phyloP scores from a whole-genome alignment of 2,329 filamentous ascomycete species.

The Cryphonectria nitschkei region DNA sequence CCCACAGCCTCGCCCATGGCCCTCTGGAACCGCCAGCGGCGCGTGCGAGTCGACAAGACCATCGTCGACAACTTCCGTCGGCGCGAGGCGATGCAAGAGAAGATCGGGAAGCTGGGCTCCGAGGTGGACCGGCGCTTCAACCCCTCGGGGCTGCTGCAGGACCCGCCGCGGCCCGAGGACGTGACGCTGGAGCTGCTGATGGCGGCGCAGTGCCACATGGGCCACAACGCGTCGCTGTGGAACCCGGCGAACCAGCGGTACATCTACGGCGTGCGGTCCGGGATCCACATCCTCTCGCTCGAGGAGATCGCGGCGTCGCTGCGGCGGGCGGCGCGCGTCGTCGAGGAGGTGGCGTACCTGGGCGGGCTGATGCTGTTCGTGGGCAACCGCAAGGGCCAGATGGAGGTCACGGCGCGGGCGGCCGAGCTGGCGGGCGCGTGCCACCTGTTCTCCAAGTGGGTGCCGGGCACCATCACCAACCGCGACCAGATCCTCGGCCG shows the following conservation, averaged over 20 bases:
- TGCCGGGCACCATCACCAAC: slow-evolving; percentile 89
- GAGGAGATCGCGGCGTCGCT: slow-evolving; percentile 88
- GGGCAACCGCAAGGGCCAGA: slow-evolving; percentile 82
- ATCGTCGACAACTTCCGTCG: slow-evolving; percentile 43
- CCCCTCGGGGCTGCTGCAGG: slow-evolving; percentile 66
- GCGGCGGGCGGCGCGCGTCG: slow-evolving; percentile 88
- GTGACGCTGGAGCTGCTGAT: slow-evolving; percentile 90
- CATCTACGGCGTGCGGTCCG: slow-evolving; percentile 87
- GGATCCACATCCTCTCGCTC: slow-evolving; percentile 90
- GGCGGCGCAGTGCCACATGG: slow-evolving; percentile 85
- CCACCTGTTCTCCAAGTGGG: slow-evolving; percentile 93
- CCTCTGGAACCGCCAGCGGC: neutral
- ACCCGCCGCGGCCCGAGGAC: slow-evolving; percentile 78
- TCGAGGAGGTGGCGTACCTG: slow-evolving; percentile 80
- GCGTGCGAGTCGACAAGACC: slow-evolving; percentile 16
- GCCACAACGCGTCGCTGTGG: slow-evolving; percentile 89
- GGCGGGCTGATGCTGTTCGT: slow-evolving; percentile 90
- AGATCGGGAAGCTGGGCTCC: slow-evolving; percentile 55
- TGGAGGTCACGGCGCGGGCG: slow-evolving; percentile 77
- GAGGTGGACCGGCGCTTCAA: slow-evolving; percentile 60
- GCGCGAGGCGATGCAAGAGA: slow-evolving; percentile 46
- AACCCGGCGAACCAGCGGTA: slow-evolving; percentile 93
- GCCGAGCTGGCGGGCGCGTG: slow-evolving; percentile 78
- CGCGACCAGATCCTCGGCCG: slow-evolving; percentile 81
- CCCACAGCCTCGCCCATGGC: slow-evolving; percentile 13